A percentile compares a stretch with the other conserved stretches of the same genome.
Conservation (phyloP, 139 green algal genomes). For the Chlorokybus atmophyticus region DNA sequence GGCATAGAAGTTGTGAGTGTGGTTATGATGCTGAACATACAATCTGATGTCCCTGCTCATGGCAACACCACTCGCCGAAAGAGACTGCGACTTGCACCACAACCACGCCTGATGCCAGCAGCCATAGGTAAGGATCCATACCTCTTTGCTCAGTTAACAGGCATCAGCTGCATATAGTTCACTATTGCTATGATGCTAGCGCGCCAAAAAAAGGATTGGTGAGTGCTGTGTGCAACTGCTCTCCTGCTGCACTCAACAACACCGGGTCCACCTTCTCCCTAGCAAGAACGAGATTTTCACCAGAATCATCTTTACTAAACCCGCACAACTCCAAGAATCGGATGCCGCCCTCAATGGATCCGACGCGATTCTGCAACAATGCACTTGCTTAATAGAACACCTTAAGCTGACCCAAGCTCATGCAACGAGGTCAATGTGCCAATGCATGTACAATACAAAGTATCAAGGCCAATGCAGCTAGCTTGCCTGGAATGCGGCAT, state of each 20-base stretch:
- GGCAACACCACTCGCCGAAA: too few species aligned
- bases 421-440: background rate
- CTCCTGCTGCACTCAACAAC: slow-evolving; percentile 52
- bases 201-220: slow-evolving; percentile 87
- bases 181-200: too few species aligned
- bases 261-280: slow-evolving; percentile 37
- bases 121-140: too few species aligned
- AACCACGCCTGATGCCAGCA: too few species aligned
- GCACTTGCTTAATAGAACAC: too few species aligned
- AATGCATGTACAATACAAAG: slow-evolving; percentile 5
- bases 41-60: too few species aligned
- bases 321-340: slow-evolving; percentile 64
- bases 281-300: slow-evolving; percentile 37
- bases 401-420: background rate
- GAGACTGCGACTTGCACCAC: too few species aligned
- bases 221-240: slow-evolving; percentile 57
- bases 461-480: slow-evolving; percentile 3
- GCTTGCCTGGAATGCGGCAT: slow-evolving; percentile 61
- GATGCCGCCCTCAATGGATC: slow-evolving; percentile 25
- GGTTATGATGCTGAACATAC: too few species aligned
- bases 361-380: slow-evolving; percentile 14
- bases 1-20: too few species aligned
- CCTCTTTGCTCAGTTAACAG: too few species aligned
- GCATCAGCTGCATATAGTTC: too few species aligned
- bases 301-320: slow-evolving; percentile 45